Conservation (phyloP, 345 rosid genomes). For the Bruguiera sexangula region DNA sequence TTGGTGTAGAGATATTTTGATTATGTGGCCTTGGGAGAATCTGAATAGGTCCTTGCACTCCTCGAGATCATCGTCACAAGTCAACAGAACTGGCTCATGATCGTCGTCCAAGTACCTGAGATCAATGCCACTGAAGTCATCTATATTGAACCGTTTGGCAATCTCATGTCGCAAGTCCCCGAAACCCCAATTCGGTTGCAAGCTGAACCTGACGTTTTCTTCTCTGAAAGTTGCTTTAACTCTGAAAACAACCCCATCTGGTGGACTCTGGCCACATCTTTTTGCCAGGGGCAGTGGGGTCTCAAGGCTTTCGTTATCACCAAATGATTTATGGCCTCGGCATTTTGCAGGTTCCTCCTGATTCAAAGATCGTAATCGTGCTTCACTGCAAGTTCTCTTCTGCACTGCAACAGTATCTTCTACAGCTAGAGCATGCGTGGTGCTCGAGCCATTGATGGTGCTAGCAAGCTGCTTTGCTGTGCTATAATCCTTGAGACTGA, state of each 20-base stretch:
- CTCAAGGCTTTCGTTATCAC: constrained; percentile 31
- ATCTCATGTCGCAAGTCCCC: constrained; percentile 28
- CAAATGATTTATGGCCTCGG: constrained; percentile 47
- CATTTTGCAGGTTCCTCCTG: constrained; percentile 49
- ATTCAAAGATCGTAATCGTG: constrained; percentile 38
- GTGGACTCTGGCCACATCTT: constrained; percentile 10
- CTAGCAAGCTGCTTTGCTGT: constrained; percentile 44
- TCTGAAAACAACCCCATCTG: constrained; percentile 27
- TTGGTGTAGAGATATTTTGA: constrained; percentile 52
- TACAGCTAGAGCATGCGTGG: constrained; percentile 20
- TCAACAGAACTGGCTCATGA: constrained; percentile 28
- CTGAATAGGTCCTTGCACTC: constrained; percentile 73
- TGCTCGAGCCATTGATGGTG: constrained; percentile 23
- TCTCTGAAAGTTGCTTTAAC: constrained; percentile 65
- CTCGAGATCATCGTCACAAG: constrained; percentile 47
- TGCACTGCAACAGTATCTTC: constrained; percentile 35
- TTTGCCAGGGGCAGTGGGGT: constrained; percentile 31
- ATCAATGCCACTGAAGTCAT: constrained; percentile 19
- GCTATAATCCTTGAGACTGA: constrained; percentile 41
- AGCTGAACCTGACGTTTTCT: constrained; percentile 38
- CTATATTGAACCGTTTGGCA: constrained; percentile 26
- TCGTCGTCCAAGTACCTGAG: constrained; percentile 30
- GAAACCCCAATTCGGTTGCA: constrained; percentile 27
- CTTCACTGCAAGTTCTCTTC: constrained; percentile 42
- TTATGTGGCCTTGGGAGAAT: constrained; percentile 44